These are phyloP conservation scores for Knoxdaviesia capensis DNA, from an alignment of 2,329 filamentous ascomycete species.

Conservation along the genomic window DNA sequence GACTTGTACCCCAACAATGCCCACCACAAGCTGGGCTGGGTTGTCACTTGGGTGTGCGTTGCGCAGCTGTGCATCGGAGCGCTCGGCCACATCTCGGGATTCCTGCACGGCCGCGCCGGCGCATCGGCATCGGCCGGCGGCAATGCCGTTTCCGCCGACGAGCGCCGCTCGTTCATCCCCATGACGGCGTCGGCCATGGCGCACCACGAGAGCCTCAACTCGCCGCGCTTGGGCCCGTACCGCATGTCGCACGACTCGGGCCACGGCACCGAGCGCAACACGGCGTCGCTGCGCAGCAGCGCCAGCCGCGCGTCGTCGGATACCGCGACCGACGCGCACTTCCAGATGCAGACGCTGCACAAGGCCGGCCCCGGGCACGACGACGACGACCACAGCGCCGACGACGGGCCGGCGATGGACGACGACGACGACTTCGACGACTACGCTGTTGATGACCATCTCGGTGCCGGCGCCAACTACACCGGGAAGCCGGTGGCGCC, in stretches of 20 bases:
- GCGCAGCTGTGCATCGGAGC: no score
- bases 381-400: slow-evolving; percentile 20
- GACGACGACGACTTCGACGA: background rate
- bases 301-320: slow-evolving; percentile 38
- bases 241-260: slow-evolving; percentile 53
- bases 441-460: no score
- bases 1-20: slow-evolving; percentile 74
- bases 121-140: background rate
- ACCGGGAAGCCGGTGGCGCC: background rate
- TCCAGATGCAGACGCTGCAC: slow-evolving; percentile 15
- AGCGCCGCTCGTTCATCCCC: slow-evolving; percentile 41
- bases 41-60: no score
- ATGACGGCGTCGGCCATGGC: slow-evolving; percentile 34
- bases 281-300: slow-evolving; percentile 40
- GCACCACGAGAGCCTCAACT: slow-evolving; percentile 22
- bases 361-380: slow-evolving; percentile 22
- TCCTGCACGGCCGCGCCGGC: background rate
- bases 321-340: slow-evolving; percentile 23
- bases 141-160: no score
- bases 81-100: background rate
- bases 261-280: slow-evolving; percentile 52
- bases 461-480: background rate
- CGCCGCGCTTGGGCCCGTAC: slow-evolving; percentile 17
- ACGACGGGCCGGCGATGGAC: background rate
- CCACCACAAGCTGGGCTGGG: slow-evolving; percentile 81